Conservation (phyloP, 495 filamentous ascomycete species). For the Lineolata rhizophorae region DNA sequence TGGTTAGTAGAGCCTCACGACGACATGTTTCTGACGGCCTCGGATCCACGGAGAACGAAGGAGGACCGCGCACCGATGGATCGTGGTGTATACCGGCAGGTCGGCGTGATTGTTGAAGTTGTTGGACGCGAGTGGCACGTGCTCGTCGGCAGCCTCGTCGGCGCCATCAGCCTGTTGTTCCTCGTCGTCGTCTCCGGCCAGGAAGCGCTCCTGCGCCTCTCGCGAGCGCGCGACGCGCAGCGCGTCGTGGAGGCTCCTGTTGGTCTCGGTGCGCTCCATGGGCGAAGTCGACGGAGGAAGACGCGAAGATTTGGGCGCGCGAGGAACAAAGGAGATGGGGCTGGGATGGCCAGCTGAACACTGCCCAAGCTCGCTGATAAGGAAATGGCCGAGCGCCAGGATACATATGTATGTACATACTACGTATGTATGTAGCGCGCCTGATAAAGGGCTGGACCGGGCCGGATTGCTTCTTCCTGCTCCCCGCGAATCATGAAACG, state of each 20-base stretch:
- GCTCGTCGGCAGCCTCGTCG: constrained; percentile 14
- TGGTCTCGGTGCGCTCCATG: constrained; percentile 5
- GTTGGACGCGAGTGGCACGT: too few relatives aligned
- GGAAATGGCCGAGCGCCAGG: too few relatives aligned
- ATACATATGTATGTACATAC: too few relatives aligned
- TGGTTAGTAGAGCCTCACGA: constrained; percentile 17
- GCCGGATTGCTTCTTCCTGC: too few relatives aligned
- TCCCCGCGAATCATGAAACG: too few relatives aligned
- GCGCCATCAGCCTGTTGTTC: constrained; percentile 13
- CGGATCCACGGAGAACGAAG: neutral
- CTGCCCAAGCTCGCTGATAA: too few relatives aligned
- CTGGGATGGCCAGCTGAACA: too few relatives aligned
- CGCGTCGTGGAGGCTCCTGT: constrained; percentile 16
- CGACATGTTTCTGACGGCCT: constrained; percentile 6
- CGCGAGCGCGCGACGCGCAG: constrained; percentile 12
- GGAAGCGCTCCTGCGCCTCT: constrained; percentile 19
- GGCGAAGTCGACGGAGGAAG: neutral
- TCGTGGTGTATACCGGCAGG: constrained; percentile 16
- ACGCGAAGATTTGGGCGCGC: neutral
- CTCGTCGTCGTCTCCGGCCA: too few relatives aligned
- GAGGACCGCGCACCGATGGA: constrained; percentile 12
- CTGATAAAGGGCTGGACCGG: too few relatives aligned
- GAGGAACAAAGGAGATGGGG: too few relatives aligned
- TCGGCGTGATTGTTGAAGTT: too few relatives aligned
- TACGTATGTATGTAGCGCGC: too few relatives aligned